Evolutionary conservation across 2,329 filamentous ascomycete genomes (phyloP), one percentile per base, ranked within the genome.

Genomic region (Acarospora socialis): DNA sequence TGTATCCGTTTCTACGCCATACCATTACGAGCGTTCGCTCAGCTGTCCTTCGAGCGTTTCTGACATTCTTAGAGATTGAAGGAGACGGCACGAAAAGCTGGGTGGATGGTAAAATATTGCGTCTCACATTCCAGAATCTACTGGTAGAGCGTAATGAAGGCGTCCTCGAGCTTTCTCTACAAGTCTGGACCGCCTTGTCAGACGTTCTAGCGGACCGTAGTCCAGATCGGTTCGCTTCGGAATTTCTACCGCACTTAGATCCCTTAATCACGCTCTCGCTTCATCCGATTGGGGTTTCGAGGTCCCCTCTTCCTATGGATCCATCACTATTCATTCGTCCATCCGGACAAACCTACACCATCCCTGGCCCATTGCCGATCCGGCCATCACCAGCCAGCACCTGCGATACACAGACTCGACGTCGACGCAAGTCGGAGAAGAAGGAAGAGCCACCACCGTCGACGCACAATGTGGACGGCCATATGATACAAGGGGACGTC

Each of bases 401-500:
- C 4, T 57, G 63, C 8, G 72, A 81, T 37, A 69, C 80, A 38
- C 66, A 73, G 9, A 63, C 75, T 2, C 82, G 90, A 56, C 76
- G 82, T 42, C 71, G 84, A 20, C 75, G 84, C 38, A 92, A 84
- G 54, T 81, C 81, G 0, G 75, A 81, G n/a, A 92, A 92, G 60
- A 66, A 66, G 35, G 81, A 90, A 33, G 78, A 86, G 17, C 57
- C 68, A 6, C 59, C 70, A 1, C 58, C 68, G 3, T 69, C 79
- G n/a, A 72, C 79, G 1, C 90, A 98, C 55, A 93, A 98, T 53
- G 83, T 98, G 12, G 90, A 98, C 52, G 90, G 86, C 7, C 86
- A 92, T 44, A 94, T 98, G 78, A 84, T 98, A 63, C 81, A 87
- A 51, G 90, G 92, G 31, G 92, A 98, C 47, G 77, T 95, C 28